phyloP scores from a whole-genome alignment of 1,139 yeast species.

The Sugiyamaella novakii region DNA sequence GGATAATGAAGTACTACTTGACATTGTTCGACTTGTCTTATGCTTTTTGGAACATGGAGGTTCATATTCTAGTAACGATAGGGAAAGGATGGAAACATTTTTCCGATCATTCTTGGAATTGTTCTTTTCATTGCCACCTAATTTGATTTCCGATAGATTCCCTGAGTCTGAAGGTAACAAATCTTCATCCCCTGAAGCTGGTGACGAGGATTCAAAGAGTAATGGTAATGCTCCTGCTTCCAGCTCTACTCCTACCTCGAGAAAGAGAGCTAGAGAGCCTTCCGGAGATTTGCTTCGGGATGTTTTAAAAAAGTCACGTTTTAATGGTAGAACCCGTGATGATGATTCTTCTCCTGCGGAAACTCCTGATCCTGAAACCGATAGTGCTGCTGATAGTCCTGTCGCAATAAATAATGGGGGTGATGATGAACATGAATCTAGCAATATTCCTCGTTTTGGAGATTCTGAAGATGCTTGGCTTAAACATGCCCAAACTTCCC shows the following conservation, averaged over 20 bases:
- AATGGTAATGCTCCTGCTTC: constrained; percentile 19
- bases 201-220: constrained; percentile 29
- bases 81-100: constrained; percentile 73
- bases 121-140: constrained; percentile 59
- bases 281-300: constrained; percentile 68
- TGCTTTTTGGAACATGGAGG: constrained; percentile 66
- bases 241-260: constrained; percentile 39
- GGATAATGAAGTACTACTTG: constrained; percentile 71
- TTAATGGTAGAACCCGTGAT: constrained; percentile 37
- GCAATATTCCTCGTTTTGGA: constrained; percentile 31
- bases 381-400: constrained; percentile 35
- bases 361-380: constrained; percentile 17
- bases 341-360: constrained; percentile 20
- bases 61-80: constrained; percentile 77
- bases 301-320: constrained; percentile 60
- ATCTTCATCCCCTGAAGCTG: constrained; percentile 24
- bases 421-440: constrained; percentile 5
- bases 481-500: constrained; percentile 25
- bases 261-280: constrained; percentile 46
- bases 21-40: constrained; percentile 67
- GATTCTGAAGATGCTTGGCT: constrained; percentile 30
- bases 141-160: constrained; percentile 29
- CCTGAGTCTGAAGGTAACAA: constrained; percentile 20
- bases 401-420: neutral
- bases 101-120: constrained; percentile 68